A percentile compares a stretch with the other conserved stretches of the same genome.
These are phyloP conservation scores for Pythium scleroteichum DNA, from an alignment of 352 stramenopile species.

Conservation along the genomic window DNA sequence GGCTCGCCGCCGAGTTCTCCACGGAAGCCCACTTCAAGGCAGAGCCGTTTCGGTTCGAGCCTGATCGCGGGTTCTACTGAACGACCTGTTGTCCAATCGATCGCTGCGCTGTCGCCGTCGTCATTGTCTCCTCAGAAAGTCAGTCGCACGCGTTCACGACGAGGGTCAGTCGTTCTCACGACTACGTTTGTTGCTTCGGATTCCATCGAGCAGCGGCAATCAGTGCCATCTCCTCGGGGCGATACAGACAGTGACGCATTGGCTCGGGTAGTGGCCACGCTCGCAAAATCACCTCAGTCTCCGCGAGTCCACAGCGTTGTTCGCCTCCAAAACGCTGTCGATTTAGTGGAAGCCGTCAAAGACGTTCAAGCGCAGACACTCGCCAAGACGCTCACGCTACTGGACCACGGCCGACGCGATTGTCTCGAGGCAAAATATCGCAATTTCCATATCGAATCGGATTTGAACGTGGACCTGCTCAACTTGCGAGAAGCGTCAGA, in stretches of 20 bases:
- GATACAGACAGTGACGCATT: slow-evolving; percentile 18
- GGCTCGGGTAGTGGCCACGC: slow-evolving; percentile 8
- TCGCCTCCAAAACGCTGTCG: slow-evolving; percentile 50
- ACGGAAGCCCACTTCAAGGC: not conserved
- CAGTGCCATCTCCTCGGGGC: not conserved
- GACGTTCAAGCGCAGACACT: slow-evolving; percentile 37
- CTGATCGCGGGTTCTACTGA: not conserved
- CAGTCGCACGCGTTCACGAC: slow-evolving; percentile 5
- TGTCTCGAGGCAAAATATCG: slow-evolving; percentile 59
- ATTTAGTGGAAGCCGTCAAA: slow-evolving; percentile 51
- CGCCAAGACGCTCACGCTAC: slow-evolving; percentile 37
- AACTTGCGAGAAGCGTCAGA: slow-evolving; percentile 59
- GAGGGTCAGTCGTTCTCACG: slow-evolving; percentile 17
- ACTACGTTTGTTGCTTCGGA: not conserved
- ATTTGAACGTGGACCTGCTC: slow-evolving; percentile 42
- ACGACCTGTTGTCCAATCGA: not conserved
- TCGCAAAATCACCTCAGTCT: not conserved
- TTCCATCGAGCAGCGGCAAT: not conserved
- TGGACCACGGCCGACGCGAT: slow-evolving; percentile 54
- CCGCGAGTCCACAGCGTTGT: slow-evolving; percentile 43
- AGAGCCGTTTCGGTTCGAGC: not conserved
- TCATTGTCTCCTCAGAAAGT: not conserved
- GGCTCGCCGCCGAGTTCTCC: not conserved
- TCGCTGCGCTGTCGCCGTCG: slow-evolving; percentile 13
- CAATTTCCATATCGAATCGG: slow-evolving; percentile 37